Base-by-base conservation (phyloP, 352 stramenopile species). In the Pythium insidiosum region DNA sequence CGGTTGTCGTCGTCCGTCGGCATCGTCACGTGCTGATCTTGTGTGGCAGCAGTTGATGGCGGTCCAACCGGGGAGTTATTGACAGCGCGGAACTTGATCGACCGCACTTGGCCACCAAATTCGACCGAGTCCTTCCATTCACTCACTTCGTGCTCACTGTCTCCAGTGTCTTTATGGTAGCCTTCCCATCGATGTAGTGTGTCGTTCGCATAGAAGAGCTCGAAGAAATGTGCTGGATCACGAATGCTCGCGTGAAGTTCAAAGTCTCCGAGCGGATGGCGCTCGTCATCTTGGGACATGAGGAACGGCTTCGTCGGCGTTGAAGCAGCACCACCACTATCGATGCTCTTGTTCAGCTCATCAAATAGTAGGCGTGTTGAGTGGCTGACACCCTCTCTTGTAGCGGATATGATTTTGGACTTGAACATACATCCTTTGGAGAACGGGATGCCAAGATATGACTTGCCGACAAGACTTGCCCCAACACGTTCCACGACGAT, bases 371-470 rank as follows among this genome's bases (percentile, higher is more conserved):
- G 50, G 19, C 64, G 69, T 3, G 61, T 68, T 7, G 73, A 85
- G 30, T 67, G 69, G 22, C 20, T 50, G 39, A 84, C 68, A 19
- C 72, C 70, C 36, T 85, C 75, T 11, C 65, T 58, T 26, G 77
- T 93, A 12, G 79, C 72, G 1, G 77, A 86, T 29, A 93, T 88
- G 43, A 93, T 93, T 60, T 90, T 93, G 25, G 76, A 89, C 57
- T 93, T 93, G 53, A 90, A 93, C 76, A 93, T 88, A 44, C 80
- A 93, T 4, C 80, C 80, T 38, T 89, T 93, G 6, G 80, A 90
- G 45, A 93, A 93, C 28, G 80, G 80, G 40, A 93, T 85, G 11
- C 70, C 80, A 13, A 93, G 30, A 26, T 79, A 88, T 10, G 78
- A 59, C 28, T 85, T 80, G 16, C 42, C 73, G 20, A 88, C 63